Percentiles rank a stretch among this genome's conserved stretches.
These are phyloP conservation scores for Kodamaea fukazawae DNA, from an alignment of 805 yeast genomes.

Conservation along the genomic window DNA sequence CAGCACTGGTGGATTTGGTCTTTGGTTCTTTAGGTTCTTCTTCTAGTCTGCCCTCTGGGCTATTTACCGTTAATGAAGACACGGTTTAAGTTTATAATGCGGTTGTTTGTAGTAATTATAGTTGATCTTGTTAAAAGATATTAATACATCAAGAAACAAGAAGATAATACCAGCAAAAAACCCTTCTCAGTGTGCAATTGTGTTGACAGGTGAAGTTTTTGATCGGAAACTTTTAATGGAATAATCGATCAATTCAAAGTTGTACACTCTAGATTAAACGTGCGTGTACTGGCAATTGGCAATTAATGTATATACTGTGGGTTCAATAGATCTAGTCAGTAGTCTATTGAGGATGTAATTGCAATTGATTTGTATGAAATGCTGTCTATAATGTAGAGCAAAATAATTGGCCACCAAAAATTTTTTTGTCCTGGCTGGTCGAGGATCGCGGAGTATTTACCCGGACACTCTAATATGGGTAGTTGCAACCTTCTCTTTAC, in stretches of 20 bases:
- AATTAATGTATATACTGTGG: neutral
- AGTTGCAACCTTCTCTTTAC: too few species aligned
- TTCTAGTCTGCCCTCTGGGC: slow-evolving; percentile 41
- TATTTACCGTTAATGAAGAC: slow-evolving; percentile 29
- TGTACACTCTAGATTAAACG: too few species aligned
- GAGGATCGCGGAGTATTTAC: slow-evolving; percentile 9
- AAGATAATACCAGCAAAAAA: too few species aligned
- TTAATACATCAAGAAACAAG: slow-evolving; percentile 4
- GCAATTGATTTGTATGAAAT: slow-evolving; percentile 1
- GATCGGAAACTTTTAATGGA: too few species aligned
- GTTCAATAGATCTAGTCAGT: slow-evolving; percentile 39
- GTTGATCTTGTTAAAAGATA: neutral
- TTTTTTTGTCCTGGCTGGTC: slow-evolving; percentile 7
- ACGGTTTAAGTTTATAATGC: slow-evolving; percentile 20
- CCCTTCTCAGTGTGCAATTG: too few species aligned
- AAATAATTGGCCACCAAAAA: slow-evolving; percentile 14
- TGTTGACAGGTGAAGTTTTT: too few species aligned
- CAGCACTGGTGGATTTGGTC: slow-evolving; percentile 3
- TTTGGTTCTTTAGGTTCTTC: slow-evolving; percentile 14
- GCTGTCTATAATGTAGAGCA: slow-evolving; percentile 1
- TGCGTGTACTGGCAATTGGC: too few species aligned
- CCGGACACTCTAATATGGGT: slow-evolving; percentile 11
- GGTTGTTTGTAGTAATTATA: neutral
- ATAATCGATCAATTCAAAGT: too few species aligned
- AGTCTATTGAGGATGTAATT: slow-evolving; percentile 26